Conservation (phyloP, 495 filamentous ascomycete species). For the Mytilinidion resinicola region DNA sequence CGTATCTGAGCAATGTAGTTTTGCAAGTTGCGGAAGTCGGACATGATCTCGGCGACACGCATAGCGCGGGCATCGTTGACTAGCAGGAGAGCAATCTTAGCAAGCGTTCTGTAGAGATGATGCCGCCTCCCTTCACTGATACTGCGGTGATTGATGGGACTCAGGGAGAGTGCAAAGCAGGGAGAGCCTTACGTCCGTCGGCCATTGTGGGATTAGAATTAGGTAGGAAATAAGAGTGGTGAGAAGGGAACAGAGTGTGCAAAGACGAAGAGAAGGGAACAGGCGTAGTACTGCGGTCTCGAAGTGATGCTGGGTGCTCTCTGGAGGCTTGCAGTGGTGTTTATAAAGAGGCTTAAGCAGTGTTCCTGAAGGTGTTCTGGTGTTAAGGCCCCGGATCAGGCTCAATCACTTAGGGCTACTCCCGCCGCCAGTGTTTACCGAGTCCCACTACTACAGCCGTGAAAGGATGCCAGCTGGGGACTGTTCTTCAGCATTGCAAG, state of each 20-base stretch:
- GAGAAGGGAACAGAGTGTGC: neutral
- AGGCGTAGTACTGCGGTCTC: neutral
- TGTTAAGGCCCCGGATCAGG: slow-evolving; percentile 20
- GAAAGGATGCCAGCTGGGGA: slow-evolving; percentile 22
- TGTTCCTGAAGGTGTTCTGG: slow-evolving; percentile 22
- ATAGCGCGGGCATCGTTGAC: slow-evolving; percentile 79
- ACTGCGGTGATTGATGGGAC: neutral
- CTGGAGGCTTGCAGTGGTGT: slow-evolving; percentile 15
- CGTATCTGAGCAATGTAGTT: slow-evolving; percentile 69
- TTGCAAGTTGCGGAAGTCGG: slow-evolving; percentile 78
- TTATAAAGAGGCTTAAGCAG: slow-evolving; percentile 23
- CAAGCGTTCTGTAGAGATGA: slow-evolving; percentile 3
- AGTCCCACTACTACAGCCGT: slow-evolving; percentile 22
- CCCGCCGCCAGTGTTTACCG: slow-evolving; percentile 26
- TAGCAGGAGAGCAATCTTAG: slow-evolving; percentile 33
- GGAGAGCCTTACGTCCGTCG: slow-evolving; percentile 52
- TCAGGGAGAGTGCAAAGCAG: neutral
- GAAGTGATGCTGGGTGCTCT: slow-evolving; percentile 11
- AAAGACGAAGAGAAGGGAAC: slow-evolving; percentile 1
- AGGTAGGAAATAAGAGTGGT: slow-evolving; percentile 16
- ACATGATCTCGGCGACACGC: slow-evolving; percentile 76
- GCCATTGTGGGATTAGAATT: slow-evolving; percentile 42
- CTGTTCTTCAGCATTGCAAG: slow-evolving; percentile 29
- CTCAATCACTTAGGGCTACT: slow-evolving; percentile 17
- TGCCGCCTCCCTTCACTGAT: neutral